Conservation (phyloP, 1,284 basidiomycete species). For the Erythrobasidium hasegawianum region DNA sequence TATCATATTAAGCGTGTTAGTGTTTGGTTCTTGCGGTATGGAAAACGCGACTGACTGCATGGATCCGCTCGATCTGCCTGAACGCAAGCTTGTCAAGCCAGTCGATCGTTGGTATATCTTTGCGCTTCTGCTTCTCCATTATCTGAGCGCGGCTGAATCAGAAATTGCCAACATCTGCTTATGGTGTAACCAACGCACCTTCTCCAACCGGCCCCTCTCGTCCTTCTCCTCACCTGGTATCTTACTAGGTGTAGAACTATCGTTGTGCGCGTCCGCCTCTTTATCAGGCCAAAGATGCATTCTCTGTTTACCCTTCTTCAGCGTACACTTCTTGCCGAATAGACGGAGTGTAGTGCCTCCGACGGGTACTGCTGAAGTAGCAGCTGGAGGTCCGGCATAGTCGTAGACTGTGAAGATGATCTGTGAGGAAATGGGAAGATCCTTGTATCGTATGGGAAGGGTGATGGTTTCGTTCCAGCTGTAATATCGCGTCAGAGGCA, state of each 20-base stretch:
- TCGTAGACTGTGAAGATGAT: conserved; percentile 94
- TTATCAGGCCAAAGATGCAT: conserved; percentile 74
- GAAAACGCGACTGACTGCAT: conserved; percentile 67
- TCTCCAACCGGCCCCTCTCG: conserved; percentile 91
- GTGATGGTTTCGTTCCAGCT: conserved; percentile 96
- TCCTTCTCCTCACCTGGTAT: conserved; percentile 61
- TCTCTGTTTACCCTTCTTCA: conserved; percentile 86
- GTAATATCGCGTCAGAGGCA: conserved; percentile 11
- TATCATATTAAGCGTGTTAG: background rate
- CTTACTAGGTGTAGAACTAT: conserved; percentile 83
- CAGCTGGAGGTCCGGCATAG: conserved; percentile 69
- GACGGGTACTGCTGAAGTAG: conserved; percentile 56
- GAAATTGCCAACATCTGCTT: conserved; percentile 11
- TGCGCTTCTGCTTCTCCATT: conserved; percentile 92
- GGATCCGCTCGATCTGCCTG: conserved; percentile 86
- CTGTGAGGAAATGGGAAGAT: conserved; percentile 80
- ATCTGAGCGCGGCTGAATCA: conserved; percentile 56
- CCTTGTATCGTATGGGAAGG: conserved; percentile 83
- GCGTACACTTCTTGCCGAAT: conserved; percentile 86
- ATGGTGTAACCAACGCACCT: conserved; percentile 56
- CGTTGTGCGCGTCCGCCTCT: conserved; percentile 77
- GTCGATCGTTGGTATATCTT: conserved; percentile 86
- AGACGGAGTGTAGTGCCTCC: conserved; percentile 85
- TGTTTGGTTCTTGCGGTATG: too few species aligned
- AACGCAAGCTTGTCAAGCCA: conserved; percentile 95